phyloP scores from a whole-genome alignment of 306 rosid species.

The Cicer arietinum region DNA sequence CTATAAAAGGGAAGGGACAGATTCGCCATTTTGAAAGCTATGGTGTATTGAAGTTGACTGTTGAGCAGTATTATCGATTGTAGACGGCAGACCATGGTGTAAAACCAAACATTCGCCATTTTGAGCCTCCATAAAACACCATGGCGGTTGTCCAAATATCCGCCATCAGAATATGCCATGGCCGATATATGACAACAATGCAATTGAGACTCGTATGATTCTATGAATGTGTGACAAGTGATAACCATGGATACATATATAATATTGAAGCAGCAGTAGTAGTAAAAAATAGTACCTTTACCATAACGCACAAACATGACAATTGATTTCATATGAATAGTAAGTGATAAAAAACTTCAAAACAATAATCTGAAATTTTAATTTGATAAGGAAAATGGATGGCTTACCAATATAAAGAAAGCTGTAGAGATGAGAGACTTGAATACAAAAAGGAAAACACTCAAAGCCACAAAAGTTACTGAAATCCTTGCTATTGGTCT shows the following conservation, averaged over 20 bases:
- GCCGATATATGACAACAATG: too few species aligned
- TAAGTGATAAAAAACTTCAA: background rate
- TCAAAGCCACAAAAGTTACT: constrained; percentile 64
- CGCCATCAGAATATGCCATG: too few species aligned
- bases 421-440: constrained; percentile 57
- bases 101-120: too few species aligned
- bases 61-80: too few species aligned
- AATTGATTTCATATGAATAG: constrained; percentile 19
- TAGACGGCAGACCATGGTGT: too few species aligned
- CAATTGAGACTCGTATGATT: too few species aligned
- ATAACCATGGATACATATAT: too few species aligned
- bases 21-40: background rate
- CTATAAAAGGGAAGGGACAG: background rate
- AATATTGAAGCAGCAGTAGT: too few species aligned
- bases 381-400: constrained; percentile 25
- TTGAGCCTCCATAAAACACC: too few species aligned
- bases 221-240: too few species aligned
- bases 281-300: background rate
- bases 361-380: constrained; percentile 29
- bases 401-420: constrained; percentile 51
- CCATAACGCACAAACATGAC: background rate
- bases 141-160: too few species aligned
- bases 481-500: constrained; percentile 57
- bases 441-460: constrained; percentile 64
- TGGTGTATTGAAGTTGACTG: too few species aligned